Base-by-base conservation (phyloP, 192 early-diverging fungal genomes). In the Linnemannia exigua region DNA sequence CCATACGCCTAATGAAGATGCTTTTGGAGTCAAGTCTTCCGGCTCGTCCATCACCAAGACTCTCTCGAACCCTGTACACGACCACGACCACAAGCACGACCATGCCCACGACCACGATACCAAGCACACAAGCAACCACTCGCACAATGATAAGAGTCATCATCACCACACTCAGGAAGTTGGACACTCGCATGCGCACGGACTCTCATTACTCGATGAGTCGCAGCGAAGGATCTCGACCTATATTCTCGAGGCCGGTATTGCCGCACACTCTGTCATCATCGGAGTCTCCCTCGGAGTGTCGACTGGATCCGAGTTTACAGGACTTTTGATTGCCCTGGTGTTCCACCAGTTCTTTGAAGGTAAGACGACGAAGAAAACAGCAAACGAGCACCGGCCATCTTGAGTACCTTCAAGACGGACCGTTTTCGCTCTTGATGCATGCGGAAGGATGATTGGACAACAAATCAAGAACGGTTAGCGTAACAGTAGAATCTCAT, bases 331-430 rank as follows among this genome's bases (percentile, higher is more conserved):
- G 72, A 88, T 93, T 47, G 95, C 95, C 4, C 80, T 96, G 35
- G 79, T 92, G 17, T 93, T 95, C 81, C 95, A 96, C 82, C 95
- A 96, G 90, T 90, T 91, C 88, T 74, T 63, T 67, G 76, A 77
- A 70, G 76, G 76, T 67, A 71, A 76, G 44, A n/a, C n/a, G n/a
- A n/a, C n/a, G n/a, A n/a, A n/a, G n/a, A n/a, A n/a, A 46, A 38
- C 1, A 31, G 33, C 36, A 38, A 69, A 11, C 12, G 36, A 17
- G 2, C 33, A 20, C 15, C 31, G 3, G 48, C 36, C 70, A 38
- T 35, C 31, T 38, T 44, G n/a, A 44, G 66, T 76, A 44, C n/a
- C n/a, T n/a, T n/a, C 5, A 37, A 28, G 33, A 38, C 47, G 44
- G 50, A 36, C 58, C 35, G 44, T 66, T 47, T n/a, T 33, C 31